Base-by-base conservation (phyloP, 78 protist genomes). In the Mastigamoeba balamuthi region DNA sequence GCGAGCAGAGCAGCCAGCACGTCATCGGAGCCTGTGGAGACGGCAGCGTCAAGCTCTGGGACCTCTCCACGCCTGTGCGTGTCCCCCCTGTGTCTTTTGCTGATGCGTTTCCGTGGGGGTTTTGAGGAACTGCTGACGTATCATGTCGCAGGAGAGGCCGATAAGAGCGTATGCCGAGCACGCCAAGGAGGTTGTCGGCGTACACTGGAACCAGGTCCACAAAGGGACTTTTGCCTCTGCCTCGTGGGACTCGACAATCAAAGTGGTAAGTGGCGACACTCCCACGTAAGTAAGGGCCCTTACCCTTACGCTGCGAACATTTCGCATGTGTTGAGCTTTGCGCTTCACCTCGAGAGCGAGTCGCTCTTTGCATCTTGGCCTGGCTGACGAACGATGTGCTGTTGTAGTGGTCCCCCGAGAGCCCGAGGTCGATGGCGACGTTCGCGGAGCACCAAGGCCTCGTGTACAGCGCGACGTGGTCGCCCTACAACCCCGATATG, bases 401-500 rank as follows among this genome's bases (percentile, higher is more conserved):
- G 17, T 48, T 48, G 17, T 17, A 48, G 58, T 66, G 70, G 70
- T 23, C 70, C 10, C 70, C 70, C 10, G 70, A n/a, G 36, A 25
- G 70, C 29, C 70, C n/a, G 37, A 9, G 10, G 2, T 23, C 77
- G 27, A 1, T 40, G 7, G 33, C 28, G 48, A 82, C 82, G 1
- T 70, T 4, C 10, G 63, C 0, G 5, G 87, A 76, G 35, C 87
- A 82, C 43, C 40, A 58, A 43, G 3, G 74, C 10, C 5, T 72
- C 25, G 87, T 82, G 25, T 82, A 82, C 69, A 29, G 39, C 9
- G 40, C 76, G 23, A 7, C 4, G 4, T 77, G 77, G 78, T 27
- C 40, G 17, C 87, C 87, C 1, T 29, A 40, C 29, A 8, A 1
- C 25, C 9, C 39, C 41, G 70, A 38, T 6, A 0, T 52, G 38